Base-by-base conservation (phyloP, 192 early-diverging fungal genomes). In the Spinellus fusiger region DNA sequence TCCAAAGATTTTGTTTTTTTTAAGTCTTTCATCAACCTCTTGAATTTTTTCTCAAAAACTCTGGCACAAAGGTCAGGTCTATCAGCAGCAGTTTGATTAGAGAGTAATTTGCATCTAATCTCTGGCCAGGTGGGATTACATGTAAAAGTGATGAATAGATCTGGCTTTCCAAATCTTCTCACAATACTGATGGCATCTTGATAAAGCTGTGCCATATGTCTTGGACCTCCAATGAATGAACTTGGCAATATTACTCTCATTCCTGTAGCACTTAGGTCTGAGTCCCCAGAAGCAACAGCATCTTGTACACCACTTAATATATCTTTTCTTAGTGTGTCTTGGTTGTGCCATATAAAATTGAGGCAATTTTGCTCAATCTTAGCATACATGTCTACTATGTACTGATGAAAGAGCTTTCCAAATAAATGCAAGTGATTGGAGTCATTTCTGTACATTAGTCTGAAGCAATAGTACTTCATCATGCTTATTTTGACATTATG, bases 171-270 rank as follows among this genome's bases (percentile, higher is more conserved):
- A 6, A 28, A 12, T 4, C 18, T 26, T 3, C 61, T 28, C 0
- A 65, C 63, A 16, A 70, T 67, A n/a, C 57, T 32, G 27, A 74
- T 59, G 1, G 64, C 59, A 49, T 74, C 68, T 48, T 74, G 73
- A 31, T 64, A 70, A 1, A 69, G 25, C n/a, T 69, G 61, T 3
- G 35, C 27, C 61, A 74, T 66, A 16, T 64, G 25, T 1, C 61
- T 16, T 1, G 64, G 64, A 10, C 64, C 38, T 23, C 64, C 58
- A 26, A 51, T 3, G 52, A 64, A 74, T 3, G 26, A 35, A 9
- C 57, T 70, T 10, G 68, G 64, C 5, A 74, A 34, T 5, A 74
- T 38, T 20, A 55, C 46, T 0, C 48, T 20, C 6, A 29, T 47
- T 5, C 67, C 59, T 13, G 49, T 9, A 20, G 3, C 5, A 33